phyloP scores from a whole-genome alignment of 2,329 filamentous ascomycete species.

The Penicillium sp. region DNA sequence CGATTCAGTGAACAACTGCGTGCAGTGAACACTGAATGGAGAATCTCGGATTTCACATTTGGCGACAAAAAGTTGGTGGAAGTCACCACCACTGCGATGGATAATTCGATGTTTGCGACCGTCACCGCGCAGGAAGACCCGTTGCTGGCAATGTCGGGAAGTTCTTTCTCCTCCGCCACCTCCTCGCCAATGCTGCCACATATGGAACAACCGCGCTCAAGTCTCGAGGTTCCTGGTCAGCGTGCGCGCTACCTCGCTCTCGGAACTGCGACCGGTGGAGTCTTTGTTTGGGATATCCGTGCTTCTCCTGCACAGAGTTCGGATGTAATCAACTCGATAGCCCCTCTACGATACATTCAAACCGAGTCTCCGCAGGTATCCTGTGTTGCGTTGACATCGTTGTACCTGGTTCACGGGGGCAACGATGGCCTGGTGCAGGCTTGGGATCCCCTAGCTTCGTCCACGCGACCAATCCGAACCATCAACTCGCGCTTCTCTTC shows the following conservation, averaged over 20 bases:
- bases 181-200: slow-evolving; percentile 56
- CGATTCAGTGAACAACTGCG: slow-evolving; percentile 38
- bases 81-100: slow-evolving; percentile 72
- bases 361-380: slow-evolving; percentile 90
- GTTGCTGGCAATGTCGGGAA: slow-evolving; percentile 62
- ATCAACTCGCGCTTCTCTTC: slow-evolving; percentile 83
- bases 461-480: slow-evolving; percentile 75
- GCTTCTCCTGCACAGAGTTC: slow-evolving; percentile 61
- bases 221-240: slow-evolving; percentile 76
- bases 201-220: slow-evolving; percentile 46
- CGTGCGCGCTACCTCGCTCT: slow-evolving; percentile 78
- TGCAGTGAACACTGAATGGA: slow-evolving; percentile 65
- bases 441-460: slow-evolving; percentile 93
- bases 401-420: slow-evolving; percentile 90
- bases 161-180: slow-evolving; percentile 58
- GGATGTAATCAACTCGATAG: slow-evolving; percentile 61
- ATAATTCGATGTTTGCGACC: slow-evolving; percentile 72
- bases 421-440: slow-evolving; percentile 94
- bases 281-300: slow-evolving; percentile 85
- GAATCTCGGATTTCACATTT: slow-evolving; percentile 63
- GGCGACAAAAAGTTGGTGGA: slow-evolving; percentile 62
- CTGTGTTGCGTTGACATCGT: slow-evolving; percentile 76
- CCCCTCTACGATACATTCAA: slow-evolving; percentile 78
- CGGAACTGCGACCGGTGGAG: slow-evolving; percentile 75
- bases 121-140: slow-evolving; percentile 79